A percentile compares a stretch with the other conserved stretches of the same genome.
phyloP scores from a whole-genome alignment of 441 rosid genomes.

The Adansonia rubrostipa region DNA sequence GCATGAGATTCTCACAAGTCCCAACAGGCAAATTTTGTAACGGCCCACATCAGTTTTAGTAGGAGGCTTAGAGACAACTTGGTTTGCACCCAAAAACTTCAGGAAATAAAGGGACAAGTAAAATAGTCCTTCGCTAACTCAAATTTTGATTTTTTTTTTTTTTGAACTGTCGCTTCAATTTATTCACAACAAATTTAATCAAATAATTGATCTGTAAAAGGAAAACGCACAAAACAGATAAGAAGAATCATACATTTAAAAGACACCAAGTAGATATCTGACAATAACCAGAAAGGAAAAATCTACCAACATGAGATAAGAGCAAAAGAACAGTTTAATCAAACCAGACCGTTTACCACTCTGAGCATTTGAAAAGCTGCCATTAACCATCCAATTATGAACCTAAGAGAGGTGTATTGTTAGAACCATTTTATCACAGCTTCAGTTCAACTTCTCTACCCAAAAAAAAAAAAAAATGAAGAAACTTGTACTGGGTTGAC shows the following conservation, averaged over 20 bases:
- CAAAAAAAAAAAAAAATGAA: not conserved
- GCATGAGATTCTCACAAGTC: not conserved
- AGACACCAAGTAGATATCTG: not conserved
- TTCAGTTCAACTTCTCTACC: not conserved
- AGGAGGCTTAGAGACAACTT: not conserved
- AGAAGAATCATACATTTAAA: not conserved
- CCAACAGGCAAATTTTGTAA: not conserved
- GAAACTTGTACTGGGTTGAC: not conserved
- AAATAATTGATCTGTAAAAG: not conserved
- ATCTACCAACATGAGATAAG: not conserved
- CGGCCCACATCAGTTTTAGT: not conserved
- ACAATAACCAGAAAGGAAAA: not conserved
- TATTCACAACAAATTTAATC: slow-evolving; percentile 17
- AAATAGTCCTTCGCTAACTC: not conserved
- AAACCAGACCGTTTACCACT: not conserved
- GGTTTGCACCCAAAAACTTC: not conserved
- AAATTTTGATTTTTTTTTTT: not conserved
- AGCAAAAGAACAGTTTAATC: not conserved
- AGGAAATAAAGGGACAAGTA: not conserved
- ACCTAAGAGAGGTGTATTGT: not conserved
- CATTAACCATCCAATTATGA: not conserved
- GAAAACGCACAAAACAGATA: not conserved
- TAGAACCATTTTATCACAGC: not conserved
- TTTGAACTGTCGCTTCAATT: not conserved
- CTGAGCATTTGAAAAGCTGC: not conserved